phyloP scores from a whole-genome alignment of 257 asterid species.

The Solanum bulbocastanum region DNA sequence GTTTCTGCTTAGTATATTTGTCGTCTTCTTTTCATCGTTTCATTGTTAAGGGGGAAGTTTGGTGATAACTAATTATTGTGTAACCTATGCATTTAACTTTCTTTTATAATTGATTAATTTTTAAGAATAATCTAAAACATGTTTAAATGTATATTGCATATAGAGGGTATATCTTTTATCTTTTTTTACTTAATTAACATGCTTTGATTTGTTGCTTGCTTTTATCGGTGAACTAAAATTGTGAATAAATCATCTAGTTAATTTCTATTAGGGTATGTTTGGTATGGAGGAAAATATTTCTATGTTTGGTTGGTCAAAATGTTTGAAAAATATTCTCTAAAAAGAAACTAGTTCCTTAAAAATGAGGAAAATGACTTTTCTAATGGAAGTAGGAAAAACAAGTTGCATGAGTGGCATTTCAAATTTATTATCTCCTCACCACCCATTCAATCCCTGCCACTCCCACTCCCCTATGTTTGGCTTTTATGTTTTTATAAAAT shows the following conservation, averaged over 20 bases:
- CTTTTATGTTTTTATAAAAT: background rate
- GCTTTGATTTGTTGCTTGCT: too few relatives aligned
- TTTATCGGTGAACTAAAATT: background rate
- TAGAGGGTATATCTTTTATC: too few relatives aligned
- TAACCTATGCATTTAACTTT: too few relatives aligned
- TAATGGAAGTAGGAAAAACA: background rate
- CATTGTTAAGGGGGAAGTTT: too few relatives aligned
- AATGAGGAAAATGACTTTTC: background rate
- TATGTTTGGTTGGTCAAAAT: background rate
- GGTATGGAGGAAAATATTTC: background rate
- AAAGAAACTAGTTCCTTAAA: background rate
- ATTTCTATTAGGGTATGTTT: background rate
- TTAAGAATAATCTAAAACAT: too few relatives aligned
- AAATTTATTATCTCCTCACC: background rate
- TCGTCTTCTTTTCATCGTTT: too few relatives aligned
- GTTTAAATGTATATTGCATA: too few relatives aligned
- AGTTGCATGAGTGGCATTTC: background rate
- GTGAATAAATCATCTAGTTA: background rate
- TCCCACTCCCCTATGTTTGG: background rate
- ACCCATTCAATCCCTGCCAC: background rate
- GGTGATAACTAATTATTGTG: too few relatives aligned
- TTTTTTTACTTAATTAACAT: too few relatives aligned
- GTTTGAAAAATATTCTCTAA: background rate
- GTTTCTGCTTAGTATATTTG: too few relatives aligned
- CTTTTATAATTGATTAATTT: too few relatives aligned